Conservation (phyloP, 2,329 filamentous ascomycete species). For the Clarireedia paspali region DNA sequence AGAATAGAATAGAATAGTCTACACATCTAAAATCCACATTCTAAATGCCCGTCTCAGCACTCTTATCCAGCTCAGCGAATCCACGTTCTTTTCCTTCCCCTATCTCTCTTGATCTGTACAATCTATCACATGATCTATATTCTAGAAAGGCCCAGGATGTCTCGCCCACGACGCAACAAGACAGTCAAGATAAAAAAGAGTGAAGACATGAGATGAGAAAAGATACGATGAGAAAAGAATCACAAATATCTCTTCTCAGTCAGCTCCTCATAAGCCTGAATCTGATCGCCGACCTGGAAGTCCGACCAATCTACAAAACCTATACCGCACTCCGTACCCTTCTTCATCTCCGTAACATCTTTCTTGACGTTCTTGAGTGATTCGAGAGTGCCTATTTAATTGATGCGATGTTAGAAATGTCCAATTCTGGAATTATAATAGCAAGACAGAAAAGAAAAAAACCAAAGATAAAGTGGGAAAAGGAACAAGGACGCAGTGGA, state of each 20-base stretch:
- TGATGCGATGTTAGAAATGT: not conserved
- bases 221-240: not conserved
- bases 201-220: not conserved
- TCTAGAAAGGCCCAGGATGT: too few relatives aligned
- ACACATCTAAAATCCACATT: not conserved
- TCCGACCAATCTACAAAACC: slow-evolving; percentile 73
- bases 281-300: slow-evolving; percentile 71
- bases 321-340: slow-evolving; percentile 90
- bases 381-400: slow-evolving; percentile 58
- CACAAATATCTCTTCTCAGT: slow-evolving; percentile 49
- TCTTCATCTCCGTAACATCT: slow-evolving; percentile 80
- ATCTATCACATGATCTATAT: too few relatives aligned
- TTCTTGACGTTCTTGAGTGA: slow-evolving; percentile 91
- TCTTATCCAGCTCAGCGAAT: too few relatives aligned
- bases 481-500: not conserved
- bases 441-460: too few relatives aligned
- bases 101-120: too few relatives aligned
- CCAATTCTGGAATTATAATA: not conserved
- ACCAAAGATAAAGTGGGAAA: not conserved
- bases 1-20: not conserved
- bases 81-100: too few relatives aligned
- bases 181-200: not conserved
- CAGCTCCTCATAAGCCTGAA: slow-evolving; percentile 81
- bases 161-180: too few relatives aligned
- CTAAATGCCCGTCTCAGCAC: not conserved